Evolutionary conservation across 345 rosid species (phyloP), one percentile per base, ranked within the genome.

Genomic region (Linum lewisii): DNA sequence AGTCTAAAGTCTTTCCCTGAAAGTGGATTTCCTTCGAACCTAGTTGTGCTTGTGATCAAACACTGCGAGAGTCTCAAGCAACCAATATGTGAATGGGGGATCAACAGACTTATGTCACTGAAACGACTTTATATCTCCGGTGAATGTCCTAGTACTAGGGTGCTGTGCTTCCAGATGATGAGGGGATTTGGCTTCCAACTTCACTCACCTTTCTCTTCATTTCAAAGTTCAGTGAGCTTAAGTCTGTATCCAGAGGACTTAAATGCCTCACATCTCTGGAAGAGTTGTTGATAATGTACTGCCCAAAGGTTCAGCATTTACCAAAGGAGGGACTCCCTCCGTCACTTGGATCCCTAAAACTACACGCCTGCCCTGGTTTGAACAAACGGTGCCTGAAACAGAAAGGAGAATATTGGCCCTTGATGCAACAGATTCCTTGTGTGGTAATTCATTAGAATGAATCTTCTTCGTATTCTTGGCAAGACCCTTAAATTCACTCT

Each of bases 1-100:
- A 11, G n/a, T 23, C 11, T 70, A 13, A 19, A 10, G 32, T 64
- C 65, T 21, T 67, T 71, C 21, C 69, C 75, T 0, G 58, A 60
- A 65, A 67, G 57, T 7, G 75, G 75, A 57, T 61, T 71, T 16
- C 75, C 78, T 13, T 63, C 67, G 18, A 63, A 71, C 44, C 36
- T 75, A 14, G n/a, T 57, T 4, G 26, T 64, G 9, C 62, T 67
- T 45, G 25, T 52, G 0, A 37, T 75, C 20, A 24, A 37, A 19
- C 36, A 44, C 24, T 75, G 72, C 54, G 37, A 59, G 53, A 60
- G 65, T 37, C 36, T 68, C 15, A 51, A 20, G 34, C 38, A 34
- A 45, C 70, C 68, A 1, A 53, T 71, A 42, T 51, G 56, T 19
- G 51, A 34, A 38, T 75, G 78, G 75, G 59, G 56, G 44, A 23